Evolutionary conservation across 2,329 filamentous ascomycete species (phyloP).

Genomic region (Cladosporium sp.): DNA sequence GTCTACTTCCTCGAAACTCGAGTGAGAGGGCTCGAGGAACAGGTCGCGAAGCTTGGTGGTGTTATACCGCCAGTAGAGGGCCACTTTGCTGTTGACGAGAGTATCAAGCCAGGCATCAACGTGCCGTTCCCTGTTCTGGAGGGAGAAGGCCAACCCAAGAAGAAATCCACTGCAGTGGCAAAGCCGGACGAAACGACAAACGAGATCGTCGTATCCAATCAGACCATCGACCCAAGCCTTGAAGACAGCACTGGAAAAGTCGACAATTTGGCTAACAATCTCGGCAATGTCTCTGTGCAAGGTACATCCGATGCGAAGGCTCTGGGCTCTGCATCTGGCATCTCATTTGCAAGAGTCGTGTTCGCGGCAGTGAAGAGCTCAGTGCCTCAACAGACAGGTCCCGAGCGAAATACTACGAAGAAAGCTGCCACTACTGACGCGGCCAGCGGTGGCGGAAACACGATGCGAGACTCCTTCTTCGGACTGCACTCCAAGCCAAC

Average conservation of each 20-base stretch:
- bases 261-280: constrained; percentile 64
- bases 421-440: constrained; percentile 49
- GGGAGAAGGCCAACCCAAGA: constrained; percentile 3
- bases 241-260: constrained; percentile 51
- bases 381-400: constrained; percentile 48
- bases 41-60: constrained; percentile 67
- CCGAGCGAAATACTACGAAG: constrained; percentile 59
- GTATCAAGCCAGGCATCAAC: constrained; percentile 33
- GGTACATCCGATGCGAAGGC: constrained; percentile 75
- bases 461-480: constrained; percentile 94
- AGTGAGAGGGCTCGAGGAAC: constrained; percentile 74
- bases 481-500: constrained; percentile 88
- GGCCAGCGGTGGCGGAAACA: constrained; percentile 60
- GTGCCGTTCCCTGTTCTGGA: constrained; percentile 28
- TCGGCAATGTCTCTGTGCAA: constrained; percentile 73
- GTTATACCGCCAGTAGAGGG: constrained; percentile 65
- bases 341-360: constrained; percentile 90
- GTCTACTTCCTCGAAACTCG: constrained; percentile 91
- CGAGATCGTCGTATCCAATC: constrained; percentile 18
- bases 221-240: constrained; percentile 25
- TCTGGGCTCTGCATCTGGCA: constrained; percentile 64
- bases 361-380: constrained; percentile 88
- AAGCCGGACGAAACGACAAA: constrained; percentile 4
- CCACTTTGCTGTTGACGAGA: constrained; percentile 50
- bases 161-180: constrained; percentile 4